phyloP scores from a whole-genome alignment of 164 flowering plant genomes.

The Liquidambar formosana region DNA sequence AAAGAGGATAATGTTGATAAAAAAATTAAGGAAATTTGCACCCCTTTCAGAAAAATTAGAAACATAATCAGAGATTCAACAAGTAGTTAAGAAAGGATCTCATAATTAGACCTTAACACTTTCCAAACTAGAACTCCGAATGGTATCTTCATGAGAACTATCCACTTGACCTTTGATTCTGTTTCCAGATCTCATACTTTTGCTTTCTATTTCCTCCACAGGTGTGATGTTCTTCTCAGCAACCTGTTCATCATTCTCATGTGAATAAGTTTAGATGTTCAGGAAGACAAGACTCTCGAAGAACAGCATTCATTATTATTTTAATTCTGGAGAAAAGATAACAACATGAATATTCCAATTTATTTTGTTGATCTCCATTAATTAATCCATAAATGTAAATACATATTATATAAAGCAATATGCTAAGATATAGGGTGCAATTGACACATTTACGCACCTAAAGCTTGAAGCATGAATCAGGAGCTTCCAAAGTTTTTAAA shows the following conservation, averaged over 20 bases:
- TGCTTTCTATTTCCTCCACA: slow-evolving; percentile 30
- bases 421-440: too few species aligned
- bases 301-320: background rate
- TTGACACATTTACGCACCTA: too few species aligned
- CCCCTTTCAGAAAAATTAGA: background rate
- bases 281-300: background rate
- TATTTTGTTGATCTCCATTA: too few species aligned
- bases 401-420: too few species aligned
- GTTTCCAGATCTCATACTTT: slow-evolving; percentile 10
- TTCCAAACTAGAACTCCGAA: slow-evolving; percentile 18
- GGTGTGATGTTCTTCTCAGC: slow-evolving; percentile 14
- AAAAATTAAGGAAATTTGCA: too few species aligned
- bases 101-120: slow-evolving; percentile 24
- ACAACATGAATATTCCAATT: background rate
- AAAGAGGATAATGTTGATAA: too few species aligned
- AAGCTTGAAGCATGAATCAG: too few species aligned
- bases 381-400: too few species aligned
- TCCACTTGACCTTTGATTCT: slow-evolving; percentile 13
- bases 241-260: slow-evolving; percentile 27
- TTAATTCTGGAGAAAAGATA: background rate
- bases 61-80: background rate
- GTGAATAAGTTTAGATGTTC: slow-evolving; percentile 10
- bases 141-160: slow-evolving; percentile 19
- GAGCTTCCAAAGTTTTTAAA: too few species aligned
- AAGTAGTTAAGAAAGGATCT: background rate